Evolutionary conservation across 495 filamentous ascomycete genomes (phyloP).

Genomic region (Aspergillus haitiensis): DNA sequence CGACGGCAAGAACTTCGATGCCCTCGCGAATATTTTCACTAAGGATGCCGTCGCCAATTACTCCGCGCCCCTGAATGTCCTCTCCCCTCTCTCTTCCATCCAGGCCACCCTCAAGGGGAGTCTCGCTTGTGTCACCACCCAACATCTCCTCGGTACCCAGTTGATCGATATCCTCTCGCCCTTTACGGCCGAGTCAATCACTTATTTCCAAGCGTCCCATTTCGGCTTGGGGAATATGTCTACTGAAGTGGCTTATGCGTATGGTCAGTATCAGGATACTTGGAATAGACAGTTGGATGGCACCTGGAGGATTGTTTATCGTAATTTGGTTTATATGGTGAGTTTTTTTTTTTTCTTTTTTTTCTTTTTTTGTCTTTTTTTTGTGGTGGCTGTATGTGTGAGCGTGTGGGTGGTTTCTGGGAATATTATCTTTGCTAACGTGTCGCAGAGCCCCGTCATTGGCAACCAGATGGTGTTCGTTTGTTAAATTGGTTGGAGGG

Average conservation of each 20-base stretch:
- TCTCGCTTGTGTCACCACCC: slow-evolving; percentile 7
- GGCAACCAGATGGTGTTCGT: slow-evolving; percentile 10
- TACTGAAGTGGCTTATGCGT: slow-evolving; percentile 29
- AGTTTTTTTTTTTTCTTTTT: not conserved
- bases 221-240: slow-evolving; percentile 15
- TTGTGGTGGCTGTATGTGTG: not conserved
- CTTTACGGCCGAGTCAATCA: not conserved
- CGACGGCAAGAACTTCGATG: slow-evolving; percentile 37
- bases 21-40: slow-evolving; percentile 34
- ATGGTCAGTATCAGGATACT: slow-evolving; percentile 37
- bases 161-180: slow-evolving; percentile 6
- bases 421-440: not conserved
- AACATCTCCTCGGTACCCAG: slow-evolving; percentile 7
- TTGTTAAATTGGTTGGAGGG: not conserved
- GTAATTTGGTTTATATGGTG: slow-evolving; percentile 41
- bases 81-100: slow-evolving; percentile 6
- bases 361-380: not conserved
- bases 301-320: slow-evolving; percentile 26
- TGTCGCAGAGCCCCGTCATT: slow-evolving; percentile 3
- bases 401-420: not conserved
- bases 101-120: not conserved
- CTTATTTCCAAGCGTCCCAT: slow-evolving; percentile 4
- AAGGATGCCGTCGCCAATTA: slow-evolving; percentile 35
- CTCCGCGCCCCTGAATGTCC: slow-evolving; percentile 21
- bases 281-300: slow-evolving; percentile 22